Evolutionary conservation across 2,329 filamentous ascomycete genomes (phyloP).

Genomic region (Diplodia intermedia): DNA sequence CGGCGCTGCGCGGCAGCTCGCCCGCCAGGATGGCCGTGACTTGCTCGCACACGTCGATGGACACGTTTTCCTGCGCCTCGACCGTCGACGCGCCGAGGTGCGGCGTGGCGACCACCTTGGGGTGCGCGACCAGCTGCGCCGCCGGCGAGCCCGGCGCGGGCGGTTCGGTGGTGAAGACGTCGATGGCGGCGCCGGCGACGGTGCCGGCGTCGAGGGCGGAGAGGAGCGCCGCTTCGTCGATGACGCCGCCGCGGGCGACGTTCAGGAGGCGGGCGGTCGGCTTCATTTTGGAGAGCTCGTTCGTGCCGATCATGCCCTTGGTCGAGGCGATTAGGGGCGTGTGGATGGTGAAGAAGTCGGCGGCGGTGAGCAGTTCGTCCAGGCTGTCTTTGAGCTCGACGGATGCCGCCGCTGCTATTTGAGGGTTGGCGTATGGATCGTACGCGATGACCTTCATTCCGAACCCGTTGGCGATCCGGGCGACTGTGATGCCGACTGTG

Average conservation of each 20-base stretch:
- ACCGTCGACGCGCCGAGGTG: constrained; percentile 81
- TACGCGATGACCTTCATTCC: constrained; percentile 78
- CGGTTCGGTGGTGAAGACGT: constrained; percentile 81
- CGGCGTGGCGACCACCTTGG: constrained; percentile 77
- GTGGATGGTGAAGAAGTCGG: constrained; percentile 82
- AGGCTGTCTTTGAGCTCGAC: constrained; percentile 68
- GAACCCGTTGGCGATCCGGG: constrained; percentile 76
- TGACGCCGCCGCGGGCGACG: constrained; percentile 79
- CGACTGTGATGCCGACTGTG: constrained; percentile 77
- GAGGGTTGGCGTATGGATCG: constrained; percentile 77
- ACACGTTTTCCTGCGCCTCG: constrained; percentile 85
- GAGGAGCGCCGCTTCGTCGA: constrained; percentile 76
- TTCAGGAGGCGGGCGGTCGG: constrained; percentile 76
- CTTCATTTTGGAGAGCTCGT: constrained; percentile 75
- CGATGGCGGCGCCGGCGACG: constrained; percentile 78
- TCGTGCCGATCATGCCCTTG: constrained; percentile 72
- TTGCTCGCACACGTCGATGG: constrained; percentile 81
- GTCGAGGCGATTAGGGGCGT: constrained; percentile 81
- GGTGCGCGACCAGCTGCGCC: constrained; percentile 68
- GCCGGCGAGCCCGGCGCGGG: constrained; percentile 66
- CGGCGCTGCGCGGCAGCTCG: constrained; percentile 75
- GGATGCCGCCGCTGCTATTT: constrained; percentile 72
- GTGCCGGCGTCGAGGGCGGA: constrained; percentile 72
- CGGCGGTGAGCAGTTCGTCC: constrained; percentile 66
- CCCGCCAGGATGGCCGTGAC: constrained; percentile 76